A percentile compares a stretch with the other conserved stretches of the same genome.
Evolutionary conservation across 2,329 filamentous ascomycete genomes (phyloP).

Genomic region (Pseudogymnoascus sp.): DNA sequence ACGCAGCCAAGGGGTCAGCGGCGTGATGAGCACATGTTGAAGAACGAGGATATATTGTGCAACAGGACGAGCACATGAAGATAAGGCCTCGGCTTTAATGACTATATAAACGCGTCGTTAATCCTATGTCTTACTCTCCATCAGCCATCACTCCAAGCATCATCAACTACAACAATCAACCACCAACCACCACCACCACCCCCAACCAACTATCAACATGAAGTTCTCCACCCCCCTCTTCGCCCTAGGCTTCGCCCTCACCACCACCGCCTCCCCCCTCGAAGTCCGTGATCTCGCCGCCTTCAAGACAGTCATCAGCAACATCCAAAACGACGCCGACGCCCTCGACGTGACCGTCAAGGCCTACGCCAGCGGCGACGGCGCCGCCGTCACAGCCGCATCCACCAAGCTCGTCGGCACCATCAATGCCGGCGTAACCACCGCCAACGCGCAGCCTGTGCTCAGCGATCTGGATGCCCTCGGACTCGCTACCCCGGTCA

Average conservation of each 20-base stretch:
- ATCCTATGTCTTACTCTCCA: not conserved
- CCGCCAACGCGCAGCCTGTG: not conserved
- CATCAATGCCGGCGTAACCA: not conserved
- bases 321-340: constrained; percentile 12
- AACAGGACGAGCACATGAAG: not conserved
- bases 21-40: not conserved
- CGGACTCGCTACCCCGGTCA: not conserved
- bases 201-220: not conserved
- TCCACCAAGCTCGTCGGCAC: not conserved
- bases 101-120: not conserved
- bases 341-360: not conserved
- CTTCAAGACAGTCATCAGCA: not conserved
- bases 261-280: not conserved
- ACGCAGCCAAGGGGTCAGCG: not conserved
- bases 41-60: not conserved
- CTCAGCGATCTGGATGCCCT: not conserved
- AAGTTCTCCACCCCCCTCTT: not conserved
- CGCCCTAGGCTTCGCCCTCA: not conserved
- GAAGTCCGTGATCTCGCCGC: not conserved
- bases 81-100: not conserved
- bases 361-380: not conserved
- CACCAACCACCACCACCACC: not conserved
- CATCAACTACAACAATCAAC: not conserved
- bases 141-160: not conserved
- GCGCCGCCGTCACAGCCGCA: not conserved